phyloP scores from a whole-genome alignment of 257 asterid genomes.

The Solanum piurae region DNA sequence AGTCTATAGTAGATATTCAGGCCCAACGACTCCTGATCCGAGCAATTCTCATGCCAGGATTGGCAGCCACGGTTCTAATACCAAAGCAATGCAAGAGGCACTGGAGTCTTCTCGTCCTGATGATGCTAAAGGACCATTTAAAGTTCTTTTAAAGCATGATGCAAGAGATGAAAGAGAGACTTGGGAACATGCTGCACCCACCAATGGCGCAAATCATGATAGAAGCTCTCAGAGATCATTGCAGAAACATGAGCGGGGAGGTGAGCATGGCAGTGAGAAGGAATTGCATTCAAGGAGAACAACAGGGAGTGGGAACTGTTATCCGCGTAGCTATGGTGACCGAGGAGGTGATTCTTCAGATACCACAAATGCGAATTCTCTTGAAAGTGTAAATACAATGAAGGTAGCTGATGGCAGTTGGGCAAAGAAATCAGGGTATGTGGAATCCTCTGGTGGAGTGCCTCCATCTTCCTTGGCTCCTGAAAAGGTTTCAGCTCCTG shows the following conservation, averaged over 20 bases:
- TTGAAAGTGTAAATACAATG: constrained; percentile 22
- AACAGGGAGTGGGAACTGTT: constrained; percentile 19
- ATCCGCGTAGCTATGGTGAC: constrained; percentile 20
- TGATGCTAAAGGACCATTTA: constrained; percentile 34
- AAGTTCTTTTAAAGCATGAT: constrained; percentile 41
- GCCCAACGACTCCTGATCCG: constrained; percentile 42
- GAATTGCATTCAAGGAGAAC: constrained; percentile 26
- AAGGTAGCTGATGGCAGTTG: constrained; percentile 28
- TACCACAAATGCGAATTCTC: constrained; percentile 18
- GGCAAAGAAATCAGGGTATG: constrained; percentile 26
- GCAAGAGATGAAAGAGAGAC: constrained; percentile 46
- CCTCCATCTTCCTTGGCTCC: constrained; percentile 16
- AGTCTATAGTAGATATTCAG: constrained; percentile 49
- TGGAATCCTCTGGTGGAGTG: constrained; percentile 25
- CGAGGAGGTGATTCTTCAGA: constrained; percentile 29
- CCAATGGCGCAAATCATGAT: constrained; percentile 22
- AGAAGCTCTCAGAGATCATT: constrained; percentile 22
- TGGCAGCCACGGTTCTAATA: constrained; percentile 33
- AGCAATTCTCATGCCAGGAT: constrained; percentile 42
- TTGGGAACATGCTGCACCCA: constrained; percentile 24
- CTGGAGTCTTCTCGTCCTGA: constrained; percentile 36
- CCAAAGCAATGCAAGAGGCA: constrained; percentile 33
- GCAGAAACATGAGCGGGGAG: constrained; percentile 70
- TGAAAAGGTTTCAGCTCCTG: constrained; percentile 27
- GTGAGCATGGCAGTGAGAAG: constrained; percentile 51